Base-by-base conservation (phyloP, 2,329 filamentous ascomycete genomes). In the Byssochlamys sp. region DNA sequence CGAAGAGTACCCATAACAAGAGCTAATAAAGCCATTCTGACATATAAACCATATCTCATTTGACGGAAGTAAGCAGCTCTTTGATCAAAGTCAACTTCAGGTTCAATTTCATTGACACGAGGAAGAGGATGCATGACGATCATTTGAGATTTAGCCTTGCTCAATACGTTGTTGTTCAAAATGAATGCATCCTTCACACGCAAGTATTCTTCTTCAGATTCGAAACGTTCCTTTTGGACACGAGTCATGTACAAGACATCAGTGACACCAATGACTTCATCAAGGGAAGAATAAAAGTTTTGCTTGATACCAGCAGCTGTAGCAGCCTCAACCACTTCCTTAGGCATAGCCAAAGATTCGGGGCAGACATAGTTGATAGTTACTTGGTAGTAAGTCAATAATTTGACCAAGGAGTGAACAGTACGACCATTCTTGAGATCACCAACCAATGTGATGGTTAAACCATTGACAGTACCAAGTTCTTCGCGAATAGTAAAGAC, bases 401-500 rank as follows among this genome's bases (percentile, higher is more conserved):
- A 82, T 75, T 96, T 92, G 72, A 94, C 88, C 55, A 99, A 83
- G 5, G 91, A 96, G 81, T 99, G 94, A 11, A 99, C 92, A 0
- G 94, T 90, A 58, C 94, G 88, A 52, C 94, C 94, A 73, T 96
- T 95, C 63, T 88, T 85, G 58, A 99, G 85, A 69, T 99, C 94
- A 67, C 94, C 94, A 51, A 90, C 81, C 74, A 99, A 99, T 54
- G 94, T 99, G 69, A 99, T 95, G 52, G 90, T 97, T 62, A 97
- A 80, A 55, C 92, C 92, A 70, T 92, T 91, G 57, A 97, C 92
- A 0, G 91, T 96, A 62, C 94, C 94, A 6, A 97, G 81, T 75
- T 99, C 94, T 76, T 99, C 94, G 65, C 94, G 90, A 69, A 99
- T 99, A 56, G 94, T 97, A 80, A 96, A 99, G 58, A 99, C 86